Conservation (phyloP, 495 filamentous ascomycete genomes). For the Lasiosphaeris hirsuta region DNA sequence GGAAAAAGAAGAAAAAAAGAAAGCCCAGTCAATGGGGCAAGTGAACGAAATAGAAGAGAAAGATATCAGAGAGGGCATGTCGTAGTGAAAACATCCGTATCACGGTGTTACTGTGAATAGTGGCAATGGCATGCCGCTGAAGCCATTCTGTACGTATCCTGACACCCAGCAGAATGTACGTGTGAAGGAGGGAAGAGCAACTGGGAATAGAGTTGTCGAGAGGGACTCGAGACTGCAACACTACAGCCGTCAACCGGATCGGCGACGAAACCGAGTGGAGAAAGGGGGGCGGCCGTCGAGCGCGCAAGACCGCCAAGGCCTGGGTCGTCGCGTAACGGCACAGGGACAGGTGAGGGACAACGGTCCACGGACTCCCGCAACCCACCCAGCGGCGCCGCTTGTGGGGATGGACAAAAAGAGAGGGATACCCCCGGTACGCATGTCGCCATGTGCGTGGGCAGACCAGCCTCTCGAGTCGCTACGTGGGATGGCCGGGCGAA, state of each 20-base stretch:
- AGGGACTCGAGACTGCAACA: constrained; percentile 9
- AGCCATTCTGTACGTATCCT: constrained; percentile 18
- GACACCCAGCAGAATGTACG: constrained; percentile 20
- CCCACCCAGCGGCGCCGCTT: constrained; percentile 8
- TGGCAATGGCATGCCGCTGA: constrained; percentile 24
- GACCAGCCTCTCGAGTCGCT: constrained; percentile 8
- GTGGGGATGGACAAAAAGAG: neutral
- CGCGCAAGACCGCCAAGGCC: constrained; percentile 5
- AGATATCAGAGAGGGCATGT: constrained; percentile 28
- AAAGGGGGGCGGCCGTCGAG: constrained; percentile 1
- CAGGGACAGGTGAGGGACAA: no score
- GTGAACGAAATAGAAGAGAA: constrained; percentile 32
- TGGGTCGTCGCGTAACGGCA: constrained; percentile 3
- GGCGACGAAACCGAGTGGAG: constrained; percentile 4
- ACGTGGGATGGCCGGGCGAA: constrained; percentile 20
- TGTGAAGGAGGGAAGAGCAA: constrained; percentile 17
- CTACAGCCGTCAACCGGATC: constrained; percentile 3
- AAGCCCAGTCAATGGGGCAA: constrained; percentile 55
- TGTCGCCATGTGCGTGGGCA: neutral
- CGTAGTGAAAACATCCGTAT: constrained; percentile 26
- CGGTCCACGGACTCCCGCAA: constrained; percentile 5
- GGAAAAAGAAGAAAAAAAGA: constrained; percentile 36
- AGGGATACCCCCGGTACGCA: no score
- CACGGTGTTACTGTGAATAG: constrained; percentile 26
- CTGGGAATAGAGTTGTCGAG: constrained; percentile 5